phyloP scores from a whole-genome alignment of 257 asterid species.

The Mitragyna speciosa region DNA sequence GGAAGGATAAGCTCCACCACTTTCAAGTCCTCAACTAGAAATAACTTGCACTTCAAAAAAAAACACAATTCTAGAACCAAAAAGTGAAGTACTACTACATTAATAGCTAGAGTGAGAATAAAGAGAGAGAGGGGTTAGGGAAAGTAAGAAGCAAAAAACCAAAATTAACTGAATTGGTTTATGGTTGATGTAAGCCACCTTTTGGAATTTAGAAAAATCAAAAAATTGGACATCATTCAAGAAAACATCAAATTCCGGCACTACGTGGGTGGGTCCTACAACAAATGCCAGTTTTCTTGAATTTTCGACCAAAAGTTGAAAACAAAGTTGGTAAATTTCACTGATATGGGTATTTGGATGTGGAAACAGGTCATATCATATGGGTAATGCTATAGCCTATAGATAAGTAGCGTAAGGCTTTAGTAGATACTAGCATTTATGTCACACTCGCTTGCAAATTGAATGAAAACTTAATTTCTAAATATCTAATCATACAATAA shows the following conservation, averaged over 20 bases:
- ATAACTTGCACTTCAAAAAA: conserved; percentile 26
- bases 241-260: conserved; percentile 9
- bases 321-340: not conserved
- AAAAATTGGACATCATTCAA: not conserved
- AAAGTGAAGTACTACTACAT: conserved; percentile 9
- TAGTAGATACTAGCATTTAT: too few species aligned
- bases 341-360: conserved; percentile 5
- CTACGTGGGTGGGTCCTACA: conserved; percentile 37
- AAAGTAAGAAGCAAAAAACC: conserved; percentile 9
- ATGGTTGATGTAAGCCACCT: conserved; percentile 50
- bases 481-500: too few species aligned
- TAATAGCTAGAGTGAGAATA: not conserved
- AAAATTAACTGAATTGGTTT: conserved; percentile 27
- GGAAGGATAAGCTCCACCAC: conserved; percentile 40
- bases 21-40: conserved; percentile 27
- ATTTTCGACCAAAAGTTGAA: conserved; percentile 26
- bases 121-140: conserved; percentile 14
- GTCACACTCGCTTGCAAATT: too few species aligned
- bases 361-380: conserved; percentile 1
- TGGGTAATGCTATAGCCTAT: too few species aligned
- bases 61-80: conserved; percentile 13
- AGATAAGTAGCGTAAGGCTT: too few species aligned
- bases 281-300: conserved; percentile 24
- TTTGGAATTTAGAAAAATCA: conserved; percentile 23
- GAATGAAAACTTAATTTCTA: too few species aligned